Base-by-base conservation (phyloP, 2,329 filamentous ascomycete genomes). In the Ustulina deusta region DNA sequence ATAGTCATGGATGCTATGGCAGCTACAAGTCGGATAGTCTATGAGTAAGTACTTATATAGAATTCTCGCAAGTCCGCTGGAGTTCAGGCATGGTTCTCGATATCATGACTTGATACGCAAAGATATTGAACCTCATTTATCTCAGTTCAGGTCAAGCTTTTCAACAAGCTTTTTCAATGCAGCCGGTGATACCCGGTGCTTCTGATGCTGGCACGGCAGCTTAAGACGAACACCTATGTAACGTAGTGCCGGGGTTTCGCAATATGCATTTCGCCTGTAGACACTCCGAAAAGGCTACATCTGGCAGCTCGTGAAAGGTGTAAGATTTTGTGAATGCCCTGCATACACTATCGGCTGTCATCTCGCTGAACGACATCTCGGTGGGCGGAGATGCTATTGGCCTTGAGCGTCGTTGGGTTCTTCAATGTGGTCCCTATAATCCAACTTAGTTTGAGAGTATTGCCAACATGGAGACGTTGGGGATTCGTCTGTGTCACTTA, bases 151-250 rank as follows among this genome's bases (percentile, higher is more conserved):
- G 63, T 70, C 71, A 75, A 75, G 74, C 74, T 74, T 69, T 69
- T 73, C 65, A 69, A 73, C 69, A 75, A 75, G 74, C 73, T 75
- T 74, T 74, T 63, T 66, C 1, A 56, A 67, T 65, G 63, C 59
- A 70, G 66, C 71, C 71, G 60, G 68, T 34, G 60, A 69, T 70
- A 69, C 48, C 22, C 25, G 20, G 52, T n/a, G 22, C 44, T 46
- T 34, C 20, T 27, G 29, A n/a, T 17, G 25, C 13, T 61, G 59
- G 25, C 59, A 52, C 48, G 48, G 36, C 48, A 54, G 17, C 22
- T 44, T 54, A 9, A 7, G 44, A 32, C 34, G 52, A 38, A n/a
- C 70, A 66, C 54, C 69, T 62, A 71, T 74, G 73, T 71, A 68
- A 48, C 74, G 69, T 63, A 72, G 70, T 71, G 49, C 57, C 69